Base-by-base conservation (phyloP, 768 basidiomycete species). In the Mycena kentingensis region DNA sequence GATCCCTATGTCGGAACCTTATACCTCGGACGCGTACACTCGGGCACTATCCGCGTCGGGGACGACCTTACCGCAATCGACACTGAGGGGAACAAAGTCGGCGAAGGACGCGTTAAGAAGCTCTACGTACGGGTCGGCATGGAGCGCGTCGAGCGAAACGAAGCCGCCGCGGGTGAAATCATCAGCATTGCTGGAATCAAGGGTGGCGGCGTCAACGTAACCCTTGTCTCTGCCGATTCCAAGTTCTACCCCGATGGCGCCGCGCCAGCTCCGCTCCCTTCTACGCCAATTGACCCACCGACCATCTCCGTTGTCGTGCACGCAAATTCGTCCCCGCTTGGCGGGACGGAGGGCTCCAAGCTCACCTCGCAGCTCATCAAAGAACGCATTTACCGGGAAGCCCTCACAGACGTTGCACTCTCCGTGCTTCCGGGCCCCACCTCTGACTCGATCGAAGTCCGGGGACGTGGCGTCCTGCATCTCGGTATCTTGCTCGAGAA, bases 401-500 rank as follows among this genome's bases (percentile, higher is more conserved):
- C 77, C 2, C 73, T 76, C 51, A 80, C 78, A n/a, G 78, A 80
- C 50, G 77, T 78, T 42, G 77, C 77, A 0, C 65, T 80, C n/a
- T 70, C 68, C 29, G 75, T 80, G 42, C 68, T 80, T 6, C 78
- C 77, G 0, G 77, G 77, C 2, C 77, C 77, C 1, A 77, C 77
- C 8, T 74, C 76, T 26, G 78, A 80, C 52, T 75, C 75, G 2
- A 67, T 80, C 27, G 78, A 78, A 62, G 68, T 80, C 1, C 74
- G 77, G 25, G 78, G 78, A 1, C 67, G 77, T 10, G 78, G 77
- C 24, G 77, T 80, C 24, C 68, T 78, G 10, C 77, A 78, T 52
- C 73, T 80, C n/a, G 77, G 78, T 16, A 76, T 80, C 22, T 70
- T 80, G 1, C 70, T 80, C 34, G 78, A 80, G 58, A 77, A 72